Evolutionary conservation across 805 yeast genomes (phyloP).

Genomic region (Scheffersomyces coipomensis): DNA sequence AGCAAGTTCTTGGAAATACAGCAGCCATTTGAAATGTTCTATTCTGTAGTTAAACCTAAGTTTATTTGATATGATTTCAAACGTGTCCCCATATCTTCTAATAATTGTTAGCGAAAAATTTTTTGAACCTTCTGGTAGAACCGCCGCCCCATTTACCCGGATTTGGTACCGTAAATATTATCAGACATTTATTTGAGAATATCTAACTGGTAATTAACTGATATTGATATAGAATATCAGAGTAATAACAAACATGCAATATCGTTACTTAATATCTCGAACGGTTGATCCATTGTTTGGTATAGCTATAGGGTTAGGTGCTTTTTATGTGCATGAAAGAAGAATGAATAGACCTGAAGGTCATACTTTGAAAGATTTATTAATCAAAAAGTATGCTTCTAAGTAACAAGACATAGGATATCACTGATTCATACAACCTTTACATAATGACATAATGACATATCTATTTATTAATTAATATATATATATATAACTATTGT

Average conservation of each 20-base stretch:
- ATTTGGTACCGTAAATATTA: too few relatives aligned
- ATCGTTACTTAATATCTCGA: conserved; percentile 51
- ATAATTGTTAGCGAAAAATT: too few relatives aligned
- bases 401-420: background rate
- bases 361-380: conserved; percentile 55
- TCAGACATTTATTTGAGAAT: too few relatives aligned
- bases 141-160: too few relatives aligned
- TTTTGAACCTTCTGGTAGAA: too few relatives aligned
- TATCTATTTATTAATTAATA: too few relatives aligned
- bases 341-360: conserved; percentile 59
- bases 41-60: too few relatives aligned
- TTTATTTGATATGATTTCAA: too few relatives aligned
- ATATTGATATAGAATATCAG: too few relatives aligned
- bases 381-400: conserved; percentile 25
- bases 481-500: background rate
- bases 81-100: too few relatives aligned
- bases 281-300: conserved; percentile 67
- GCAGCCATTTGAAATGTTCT: conserved; percentile 37
- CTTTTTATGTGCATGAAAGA: conserved; percentile 63
- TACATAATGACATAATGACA: background rate
- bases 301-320: conserved; percentile 55
- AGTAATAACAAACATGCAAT: conserved; percentile 24
- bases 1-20: conserved; percentile 72
- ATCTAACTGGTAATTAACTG: background rate
- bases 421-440: too few relatives aligned